Conservation (phyloP, 2,329 filamentous ascomycete genomes). For the Phialophora chinensis region DNA sequence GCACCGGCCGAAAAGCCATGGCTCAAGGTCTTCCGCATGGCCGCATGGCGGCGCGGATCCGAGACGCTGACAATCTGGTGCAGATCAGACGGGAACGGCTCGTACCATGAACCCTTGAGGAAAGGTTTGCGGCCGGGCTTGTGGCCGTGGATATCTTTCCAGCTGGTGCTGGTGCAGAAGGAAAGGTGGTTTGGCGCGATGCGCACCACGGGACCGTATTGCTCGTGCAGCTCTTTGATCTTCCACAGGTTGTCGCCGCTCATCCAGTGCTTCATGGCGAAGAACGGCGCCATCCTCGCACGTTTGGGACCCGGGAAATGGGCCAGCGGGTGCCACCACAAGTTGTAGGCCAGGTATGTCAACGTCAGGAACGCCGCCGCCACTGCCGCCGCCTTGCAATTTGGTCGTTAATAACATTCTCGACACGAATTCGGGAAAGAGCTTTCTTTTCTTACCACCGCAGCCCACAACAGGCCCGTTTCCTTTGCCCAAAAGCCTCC, state of each 20-base stretch:
- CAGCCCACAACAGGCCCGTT: too few relatives aligned
- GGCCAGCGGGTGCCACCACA: conserved; percentile 46
- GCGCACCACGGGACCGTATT: conserved; percentile 26
- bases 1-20: conserved; percentile 35
- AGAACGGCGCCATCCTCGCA: conserved; percentile 44
- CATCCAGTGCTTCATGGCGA: conserved; percentile 49
- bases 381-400: too few relatives aligned
- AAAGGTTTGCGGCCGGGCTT: conserved; percentile 4
- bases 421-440: too few relatives aligned
- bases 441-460: too few relatives aligned
- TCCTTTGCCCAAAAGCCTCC: too few relatives aligned
- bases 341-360: conserved; percentile 25
- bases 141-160: conserved; percentile 4
- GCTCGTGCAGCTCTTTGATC: conserved; percentile 36
- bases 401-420: too few relatives aligned
- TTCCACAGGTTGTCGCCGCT: conserved; percentile 46
- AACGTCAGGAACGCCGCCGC: background rate
- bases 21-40: conserved; percentile 13
- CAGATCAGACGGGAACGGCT: conserved; percentile 4
- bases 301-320: conserved; percentile 48
- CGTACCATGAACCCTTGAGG: conserved; percentile 8
- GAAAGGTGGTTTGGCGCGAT: conserved; percentile 49
- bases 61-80: conserved; percentile 12
- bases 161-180: conserved; percentile 36
- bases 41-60: conserved; percentile 13